Base-by-base conservation (phyloP, 805 yeast species). In the Kockiozyma suomiensis region DNA sequence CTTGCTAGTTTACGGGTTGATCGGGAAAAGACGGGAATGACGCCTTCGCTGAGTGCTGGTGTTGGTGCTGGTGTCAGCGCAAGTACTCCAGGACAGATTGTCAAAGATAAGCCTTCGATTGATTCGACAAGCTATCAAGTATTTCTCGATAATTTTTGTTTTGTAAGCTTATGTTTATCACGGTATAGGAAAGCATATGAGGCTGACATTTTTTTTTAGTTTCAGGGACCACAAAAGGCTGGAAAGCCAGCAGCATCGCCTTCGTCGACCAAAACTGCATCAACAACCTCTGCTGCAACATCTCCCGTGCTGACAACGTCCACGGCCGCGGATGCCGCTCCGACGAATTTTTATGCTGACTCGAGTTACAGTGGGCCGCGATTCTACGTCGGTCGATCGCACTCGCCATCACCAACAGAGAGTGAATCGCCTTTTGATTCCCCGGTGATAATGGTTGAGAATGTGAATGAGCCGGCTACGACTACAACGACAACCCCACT, bases 101-200 rank as follows among this genome's bases (percentile, higher is more conserved):
- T 38, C n/a, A 43, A 40, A 46, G 67, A 53, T 50, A 58, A 35
- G 54, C 73, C 73, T 42, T 60, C 70, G 6, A 68, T 74, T 69
- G 73, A 72, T 59, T 73, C 78, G 19, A 54, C 70, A 8, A 65
- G 72, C n/a, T 76, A 76, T 65, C 73, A 75, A 65, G 75, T 70
- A 51, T 66, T 76, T 49, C 65, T 76, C 50, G 69, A 74, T 57
- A 74, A 72, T 64, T 76, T 76, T 69, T 76, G 79, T 65, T 76
- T 76, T 60, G 65, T 61, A 46, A 35, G 65, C 56, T 13, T 25
- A 5, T n/a, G 7, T 21, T 8, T 6, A n/a, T 10, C n/a, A 15
- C 17, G 6, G 25, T 12, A 12, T 15, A 15, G 13, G 15, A 28
- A 10, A 3, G 30, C 5, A 3, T 40, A 17, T 28, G 23, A n/a